Conservation (phyloP, 306 rosid species). For the Alnus rubra region DNA sequence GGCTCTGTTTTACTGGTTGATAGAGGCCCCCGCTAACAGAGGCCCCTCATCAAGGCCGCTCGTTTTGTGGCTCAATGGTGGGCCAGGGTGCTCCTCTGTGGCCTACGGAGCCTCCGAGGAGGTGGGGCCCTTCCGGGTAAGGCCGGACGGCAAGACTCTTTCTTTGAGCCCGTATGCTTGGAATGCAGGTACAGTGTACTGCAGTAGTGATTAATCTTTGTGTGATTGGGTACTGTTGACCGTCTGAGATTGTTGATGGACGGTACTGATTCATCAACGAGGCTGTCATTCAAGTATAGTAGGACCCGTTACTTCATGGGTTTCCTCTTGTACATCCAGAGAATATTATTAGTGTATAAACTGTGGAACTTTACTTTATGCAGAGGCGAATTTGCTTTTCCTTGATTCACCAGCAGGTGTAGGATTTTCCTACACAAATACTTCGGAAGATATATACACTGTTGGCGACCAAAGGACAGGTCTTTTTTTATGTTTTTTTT, state of each 20-base stretch:
- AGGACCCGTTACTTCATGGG: too few species aligned
- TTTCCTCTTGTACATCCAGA: too few species aligned
- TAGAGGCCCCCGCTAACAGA: not conserved
- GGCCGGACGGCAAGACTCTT: not conserved
- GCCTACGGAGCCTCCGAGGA: not conserved
- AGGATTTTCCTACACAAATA: not conserved
- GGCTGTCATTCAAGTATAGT: too few species aligned
- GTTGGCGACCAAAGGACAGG: not conserved
- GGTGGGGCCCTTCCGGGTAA: not conserved
- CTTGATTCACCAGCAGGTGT: not conserved
- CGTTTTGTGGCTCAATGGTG: not conserved
- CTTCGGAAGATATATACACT: not conserved
- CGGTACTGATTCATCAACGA: not conserved
- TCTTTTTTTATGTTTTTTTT: not conserved
- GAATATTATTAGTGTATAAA: too few species aligned
- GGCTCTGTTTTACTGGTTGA: not conserved
- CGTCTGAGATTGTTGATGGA: not conserved
- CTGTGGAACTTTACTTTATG: not conserved
- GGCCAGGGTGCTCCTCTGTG: not conserved
- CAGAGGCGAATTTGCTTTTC: constrained; percentile 7
- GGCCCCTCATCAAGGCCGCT: not conserved
- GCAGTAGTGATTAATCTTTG: too few species aligned
- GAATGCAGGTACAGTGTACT: not conserved
- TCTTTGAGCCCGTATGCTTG: not conserved
- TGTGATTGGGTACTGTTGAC: too few species aligned